Base-by-base conservation (phyloP, 768 basidiomycete species). In the Calocybe indica region DNA sequence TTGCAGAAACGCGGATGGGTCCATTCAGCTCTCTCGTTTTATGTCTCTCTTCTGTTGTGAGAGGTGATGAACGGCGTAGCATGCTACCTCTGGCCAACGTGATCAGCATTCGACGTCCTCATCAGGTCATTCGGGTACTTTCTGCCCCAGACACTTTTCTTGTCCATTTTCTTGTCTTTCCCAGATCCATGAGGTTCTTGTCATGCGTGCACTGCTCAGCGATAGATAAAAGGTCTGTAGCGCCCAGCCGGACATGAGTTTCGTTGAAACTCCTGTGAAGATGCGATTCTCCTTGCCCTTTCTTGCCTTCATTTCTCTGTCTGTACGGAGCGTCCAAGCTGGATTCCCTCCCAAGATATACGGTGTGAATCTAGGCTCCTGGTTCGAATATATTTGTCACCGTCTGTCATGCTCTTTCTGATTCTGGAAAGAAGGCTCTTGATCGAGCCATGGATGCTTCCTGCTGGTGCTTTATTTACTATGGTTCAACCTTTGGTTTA, bases 381-480 rank as follows among this genome's bases (percentile, higher is more conserved):
- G 72, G 75, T 72, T 49, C 15, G 64, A 48, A n/a, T 37, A 4
- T 22, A 45, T 2, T 29, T 8, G 13, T 14, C 28, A 43, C 29
- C 7, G 7, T 3, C 22, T 29, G 31, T 22, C 31, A 31, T 43
- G 9, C 3, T 11, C 14, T 31, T 32, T 51, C 34, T 41, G 51
- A 52, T 35, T 5, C 7, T 14, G 8, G 41, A 22, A 37, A 22
- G 22, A 41, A 88, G 88, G 88, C 72, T 90, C 43, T 62, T 90
- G 0, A 61, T 88, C 5, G 88, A 90, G 56, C 55, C 85, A n/a
- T 90, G 88, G 88, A 90, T 90, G 87, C 70, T 88, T 37, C 86
- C 85, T 7, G 66, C 72, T 61, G 83, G 82, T 82, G 55, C 13
- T 13, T 10, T 5, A 9, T 39, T 11, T 8, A 28, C 4, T 48